Evolutionary conservation across 2,329 filamentous ascomycete genomes (phyloP).

Genomic region (Aspergillus melleus): DNA sequence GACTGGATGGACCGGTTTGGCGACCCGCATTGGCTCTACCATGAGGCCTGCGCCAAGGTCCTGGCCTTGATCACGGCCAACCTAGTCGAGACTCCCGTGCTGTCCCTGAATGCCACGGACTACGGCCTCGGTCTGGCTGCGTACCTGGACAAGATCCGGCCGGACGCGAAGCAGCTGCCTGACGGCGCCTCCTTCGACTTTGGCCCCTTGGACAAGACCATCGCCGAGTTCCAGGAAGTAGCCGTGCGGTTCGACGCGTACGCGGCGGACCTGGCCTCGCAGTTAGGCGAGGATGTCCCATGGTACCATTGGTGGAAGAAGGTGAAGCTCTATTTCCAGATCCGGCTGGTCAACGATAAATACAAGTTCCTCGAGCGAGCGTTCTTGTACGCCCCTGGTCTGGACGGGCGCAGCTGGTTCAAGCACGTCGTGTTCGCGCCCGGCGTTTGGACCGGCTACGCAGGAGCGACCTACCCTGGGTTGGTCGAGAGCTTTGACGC

Average conservation of each 20-base stretch:
- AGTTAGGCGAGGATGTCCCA: slow-evolving; percentile 59
- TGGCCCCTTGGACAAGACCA: slow-evolving; percentile 49
- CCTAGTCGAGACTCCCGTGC: slow-evolving; percentile 61
- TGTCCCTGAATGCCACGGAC: slow-evolving; percentile 64
- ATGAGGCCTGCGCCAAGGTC: slow-evolving; percentile 65
- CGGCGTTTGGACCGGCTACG: slow-evolving; percentile 86
- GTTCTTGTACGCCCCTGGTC: slow-evolving; percentile 72
- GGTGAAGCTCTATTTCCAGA: slow-evolving; percentile 61
- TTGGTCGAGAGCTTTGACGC: slow-evolving; percentile 63
- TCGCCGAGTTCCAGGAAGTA: slow-evolving; percentile 50
- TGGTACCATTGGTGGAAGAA: slow-evolving; percentile 78
- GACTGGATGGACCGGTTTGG: slow-evolving; percentile 81
- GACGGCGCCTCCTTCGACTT: slow-evolving; percentile 41
- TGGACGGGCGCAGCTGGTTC: slow-evolving; percentile 83
- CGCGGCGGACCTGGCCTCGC: slow-evolving; percentile 47
- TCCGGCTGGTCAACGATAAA: slow-evolving; percentile 70
- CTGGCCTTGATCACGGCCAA: slow-evolving; percentile 62
- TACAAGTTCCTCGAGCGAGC: slow-evolving; percentile 82
- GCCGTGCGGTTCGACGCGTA: slow-evolving; percentile 54
- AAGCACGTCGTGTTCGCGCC: slow-evolving; percentile 95
- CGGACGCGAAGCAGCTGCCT: slow-evolving; percentile 25
- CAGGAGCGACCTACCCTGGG: slow-evolving; percentile 68
- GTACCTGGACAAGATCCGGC: slow-evolving; percentile 41
- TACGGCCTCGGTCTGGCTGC: slow-evolving; percentile 59
- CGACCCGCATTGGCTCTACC: slow-evolving; percentile 63